These are phyloP conservation scores for Ananas comosus DNA, from an alignment of 176 grass and related monocot species.

Conservation along the genomic window DNA sequence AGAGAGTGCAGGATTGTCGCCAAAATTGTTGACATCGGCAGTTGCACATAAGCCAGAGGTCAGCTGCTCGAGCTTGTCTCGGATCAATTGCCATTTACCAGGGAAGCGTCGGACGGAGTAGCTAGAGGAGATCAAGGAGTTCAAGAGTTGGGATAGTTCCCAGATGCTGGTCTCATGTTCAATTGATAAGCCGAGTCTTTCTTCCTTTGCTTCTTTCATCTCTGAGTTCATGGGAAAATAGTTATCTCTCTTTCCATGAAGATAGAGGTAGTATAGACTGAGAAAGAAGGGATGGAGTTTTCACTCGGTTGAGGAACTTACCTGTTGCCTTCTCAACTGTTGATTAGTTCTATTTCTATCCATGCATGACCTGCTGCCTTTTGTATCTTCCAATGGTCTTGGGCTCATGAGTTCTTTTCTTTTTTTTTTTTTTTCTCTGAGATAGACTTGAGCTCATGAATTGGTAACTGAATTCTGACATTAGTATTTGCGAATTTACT, in stretches of 20 bases:
- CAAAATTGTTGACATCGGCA: neutral
- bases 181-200: neutral
- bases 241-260: neutral
- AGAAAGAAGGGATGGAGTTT: slow-evolving; percentile 15
- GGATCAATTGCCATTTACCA: slow-evolving; percentile 74
- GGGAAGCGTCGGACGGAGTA: slow-evolving; percentile 45
- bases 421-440: neutral
- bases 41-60: slow-evolving; percentile 23
- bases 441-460: neutral
- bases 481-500: slow-evolving; percentile 24
- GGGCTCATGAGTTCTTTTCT: slow-evolving; percentile 12
- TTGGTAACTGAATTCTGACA: neutral
- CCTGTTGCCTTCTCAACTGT: slow-evolving; percentile 7
- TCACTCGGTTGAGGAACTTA: slow-evolving; percentile 4
- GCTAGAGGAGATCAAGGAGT: slow-evolving; percentile 48
- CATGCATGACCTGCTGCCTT: slow-evolving; percentile 16
- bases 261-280: neutral
- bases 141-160: slow-evolving; percentile 29
- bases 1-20: slow-evolving; percentile 7
- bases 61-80: slow-evolving; percentile 61
- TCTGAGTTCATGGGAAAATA: neutral
- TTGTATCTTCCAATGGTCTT: slow-evolving; percentile 31
- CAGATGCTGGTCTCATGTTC: slow-evolving; percentile 6
- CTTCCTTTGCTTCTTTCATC: slow-evolving; percentile 35
- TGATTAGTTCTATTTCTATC: slow-evolving; percentile 11